Evolutionary conservation across 768 basidiomycete species (phyloP), one percentile per base, ranked within the genome.

Genomic region (Russula sp.): DNA sequence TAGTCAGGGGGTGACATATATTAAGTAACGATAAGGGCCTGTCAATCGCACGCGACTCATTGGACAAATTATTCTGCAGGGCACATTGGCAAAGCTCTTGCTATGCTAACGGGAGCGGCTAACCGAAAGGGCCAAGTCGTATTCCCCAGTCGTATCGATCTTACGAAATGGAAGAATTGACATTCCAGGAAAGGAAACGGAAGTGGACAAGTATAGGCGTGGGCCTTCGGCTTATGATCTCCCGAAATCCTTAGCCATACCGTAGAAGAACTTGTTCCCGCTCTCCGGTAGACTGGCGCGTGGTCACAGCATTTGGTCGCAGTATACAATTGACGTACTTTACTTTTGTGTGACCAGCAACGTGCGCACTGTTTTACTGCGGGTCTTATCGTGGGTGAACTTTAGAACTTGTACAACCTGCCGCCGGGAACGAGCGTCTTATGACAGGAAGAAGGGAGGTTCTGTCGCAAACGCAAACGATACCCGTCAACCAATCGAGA

Each of bases 61-160:
- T 64, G 63, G 52, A 51, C 13, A 53, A 49, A 59, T 58, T 22
- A 7, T 24, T 11, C 34, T 40, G 34, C 7, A 42, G 58, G 53
- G 38, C 46, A 14, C n/a, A 16, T 13, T 30, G 18, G 38, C 11
- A 49, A 16, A 53, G 46, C 53, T n/a, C 36, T 54, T 30, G n/a
- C 5, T 36, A 11, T 36, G 34, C 34, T 3, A 36, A 36, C 34
- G 32, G 55, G 38, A 59, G 49, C 48, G 32, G 36, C 64, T 65
- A 65, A 61, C 64, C 64, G 50, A 57, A 65, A 57, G 60, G 64
- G 42, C 55, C 60, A 65, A 65, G 51, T 6, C 9, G 57, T 11
- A 3, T 24, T 22, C n/a, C 28, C 46, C 9, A 48, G 44, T 9
- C 53, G 44, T 24, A 64, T 38, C 57, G 53, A 53, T 55, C 48